A percentile compares a stretch with the other conserved stretches of the same genome.
Conservation (phyloP, 192 early-diverging fungal genomes). For the Coemansia sp. region DNA sequence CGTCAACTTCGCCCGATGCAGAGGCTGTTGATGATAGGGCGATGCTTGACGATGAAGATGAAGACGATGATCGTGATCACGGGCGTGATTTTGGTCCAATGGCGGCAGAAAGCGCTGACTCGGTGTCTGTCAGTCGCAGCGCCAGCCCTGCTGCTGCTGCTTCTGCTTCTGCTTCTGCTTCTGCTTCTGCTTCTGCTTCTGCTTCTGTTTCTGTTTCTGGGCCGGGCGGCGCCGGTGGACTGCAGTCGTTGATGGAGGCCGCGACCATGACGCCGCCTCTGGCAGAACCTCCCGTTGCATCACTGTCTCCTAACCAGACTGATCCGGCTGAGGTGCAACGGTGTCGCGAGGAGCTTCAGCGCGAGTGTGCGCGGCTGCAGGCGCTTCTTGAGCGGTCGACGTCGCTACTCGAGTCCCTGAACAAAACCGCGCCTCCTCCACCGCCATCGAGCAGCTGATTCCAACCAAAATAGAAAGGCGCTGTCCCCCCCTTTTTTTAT, state of each 20-base stretch:
- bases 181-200: not conserved
- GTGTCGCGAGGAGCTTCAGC: conserved; percentile 44
- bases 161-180: not conserved
- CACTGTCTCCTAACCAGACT: not conserved
- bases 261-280: conserved; percentile 26
- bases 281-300: not conserved
- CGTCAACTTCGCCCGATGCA: not conserved
- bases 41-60: too few species aligned
- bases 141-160: conserved; percentile 10
- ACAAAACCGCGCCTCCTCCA: conserved; percentile 13
- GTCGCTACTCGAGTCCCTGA: conserved; percentile 31
- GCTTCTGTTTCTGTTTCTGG: not conserved
- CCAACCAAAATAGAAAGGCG: not conserved
- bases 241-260: conserved; percentile 29
- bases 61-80: not conserved
- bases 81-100: not conserved
- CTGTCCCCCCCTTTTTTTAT: not conserved
- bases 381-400: conserved; percentile 40
- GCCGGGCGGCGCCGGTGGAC: not conserved
- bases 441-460: not conserved
- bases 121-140: conserved; percentile 12
- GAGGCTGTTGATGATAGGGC: not conserved
- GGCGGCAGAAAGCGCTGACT: not conserved
- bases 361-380: conserved; percentile 40
- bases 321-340: conserved; percentile 24